Percentiles rank a stretch among this genome's conserved stretches.
These are phyloP conservation scores for Myxozyma monticola DNA, from an alignment of 805 yeast genomes.

Conservation along the genomic window DNA sequence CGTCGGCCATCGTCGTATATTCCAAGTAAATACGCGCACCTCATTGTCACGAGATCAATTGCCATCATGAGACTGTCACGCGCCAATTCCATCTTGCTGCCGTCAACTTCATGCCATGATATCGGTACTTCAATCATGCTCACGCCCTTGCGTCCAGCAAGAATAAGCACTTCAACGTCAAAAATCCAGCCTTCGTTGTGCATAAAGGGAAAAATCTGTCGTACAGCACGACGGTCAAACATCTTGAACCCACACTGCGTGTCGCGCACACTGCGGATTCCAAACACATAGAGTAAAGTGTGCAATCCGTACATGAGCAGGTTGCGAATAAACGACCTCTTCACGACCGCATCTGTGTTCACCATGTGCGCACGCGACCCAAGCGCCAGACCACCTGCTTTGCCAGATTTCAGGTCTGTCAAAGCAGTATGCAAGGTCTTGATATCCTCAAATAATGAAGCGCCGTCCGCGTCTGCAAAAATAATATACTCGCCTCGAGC, in stretches of 20 bases:
- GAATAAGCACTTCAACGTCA: slow-evolving; percentile 86
- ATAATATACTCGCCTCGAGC: slow-evolving; percentile 70
- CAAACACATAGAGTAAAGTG: slow-evolving; percentile 80
- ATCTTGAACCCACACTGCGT: slow-evolving; percentile 98
- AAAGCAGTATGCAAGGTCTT: slow-evolving; percentile 42
- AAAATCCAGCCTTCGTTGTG: slow-evolving; percentile 99
- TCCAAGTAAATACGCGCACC: slow-evolving; percentile 84
- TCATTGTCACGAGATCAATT: slow-evolving; percentile 82
- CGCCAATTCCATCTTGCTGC: slow-evolving; percentile 90
- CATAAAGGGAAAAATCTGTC: slow-evolving; percentile 75
- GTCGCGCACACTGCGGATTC: slow-evolving; percentile 81
- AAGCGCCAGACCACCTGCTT: slow-evolving; percentile 53
- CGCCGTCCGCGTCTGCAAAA: slow-evolving; percentile 98
- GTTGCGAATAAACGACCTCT: slow-evolving; percentile 83
- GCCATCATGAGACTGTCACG: slow-evolving; percentile 92
- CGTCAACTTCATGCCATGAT: slow-evolving; percentile 96
- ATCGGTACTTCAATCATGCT: slow-evolving; percentile 77
- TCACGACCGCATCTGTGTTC: slow-evolving; percentile 93
- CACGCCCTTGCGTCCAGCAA: slow-evolving; percentile 71
- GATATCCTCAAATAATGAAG: slow-evolving; percentile 76
- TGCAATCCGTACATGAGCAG: slow-evolving; percentile 92
- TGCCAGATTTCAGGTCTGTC: not conserved
- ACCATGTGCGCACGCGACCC: slow-evolving; percentile 98
- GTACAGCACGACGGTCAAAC: slow-evolving; percentile 71
- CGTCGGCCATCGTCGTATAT: slow-evolving; percentile 50